Evolutionary conservation across 129 eudicot species (phyloP).

Genomic region (Flaveria sonorensis): DNA sequence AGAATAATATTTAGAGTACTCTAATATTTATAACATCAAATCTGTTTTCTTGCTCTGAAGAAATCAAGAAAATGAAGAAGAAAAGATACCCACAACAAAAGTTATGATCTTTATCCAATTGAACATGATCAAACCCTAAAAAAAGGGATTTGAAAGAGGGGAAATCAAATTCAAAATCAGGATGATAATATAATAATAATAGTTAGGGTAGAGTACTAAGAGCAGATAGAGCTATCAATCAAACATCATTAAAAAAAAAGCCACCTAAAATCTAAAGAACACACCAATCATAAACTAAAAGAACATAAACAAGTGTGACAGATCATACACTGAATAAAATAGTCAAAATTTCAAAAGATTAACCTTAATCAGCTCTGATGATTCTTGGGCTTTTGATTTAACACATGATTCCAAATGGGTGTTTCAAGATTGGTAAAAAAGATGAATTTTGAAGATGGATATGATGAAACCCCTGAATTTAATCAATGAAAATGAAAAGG

Average conservation of each 20-base stretch:
- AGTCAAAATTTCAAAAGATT: conserved; percentile 15
- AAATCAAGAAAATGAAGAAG: conserved; percentile 43
- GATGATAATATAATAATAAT: conserved; percentile 36
- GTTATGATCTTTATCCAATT: conserved; percentile 17
- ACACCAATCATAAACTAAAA: conserved; percentile 24
- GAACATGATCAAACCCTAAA: conserved; percentile 40
- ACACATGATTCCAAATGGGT: conserved; percentile 42
- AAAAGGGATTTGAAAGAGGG: conserved; percentile 17
- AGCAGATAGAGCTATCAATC: conserved; percentile 45
- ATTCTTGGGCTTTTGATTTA: conserved; percentile 16
- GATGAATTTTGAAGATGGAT: conserved; percentile 30
- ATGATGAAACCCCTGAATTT: conserved; percentile 22
- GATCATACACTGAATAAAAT: not conserved
- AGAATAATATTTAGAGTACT: not conserved
- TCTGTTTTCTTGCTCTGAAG: conserved; percentile 30
- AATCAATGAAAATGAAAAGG: conserved; percentile 20
- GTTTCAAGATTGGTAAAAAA: conserved; percentile 40
- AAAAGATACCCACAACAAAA: conserved; percentile 28
- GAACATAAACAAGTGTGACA: conserved; percentile 36
- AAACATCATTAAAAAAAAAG: conserved; percentile 45
- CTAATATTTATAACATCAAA: not conserved
- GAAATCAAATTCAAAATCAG: conserved; percentile 24
- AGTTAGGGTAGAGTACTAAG: conserved; percentile 34
- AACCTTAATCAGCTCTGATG: conserved; percentile 41
- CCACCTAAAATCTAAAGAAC: conserved; percentile 35